phyloP scores from a whole-genome alignment of 2,329 filamentous ascomycete genomes.

The Lasiodiplodia sp. region DNA sequence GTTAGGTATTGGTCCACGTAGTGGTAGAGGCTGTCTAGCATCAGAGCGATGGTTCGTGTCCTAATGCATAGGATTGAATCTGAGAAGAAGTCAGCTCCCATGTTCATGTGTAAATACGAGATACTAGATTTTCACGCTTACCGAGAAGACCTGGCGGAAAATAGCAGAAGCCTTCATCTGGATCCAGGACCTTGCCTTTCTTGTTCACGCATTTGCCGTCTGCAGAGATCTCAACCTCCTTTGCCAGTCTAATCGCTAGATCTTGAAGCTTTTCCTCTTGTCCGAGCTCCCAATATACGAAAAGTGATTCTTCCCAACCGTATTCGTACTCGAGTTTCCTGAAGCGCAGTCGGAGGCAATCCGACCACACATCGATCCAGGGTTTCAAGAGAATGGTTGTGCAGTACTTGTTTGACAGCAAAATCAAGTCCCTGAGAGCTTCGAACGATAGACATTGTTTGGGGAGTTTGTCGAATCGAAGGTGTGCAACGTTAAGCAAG shows the following conservation, averaged over 20 bases:
- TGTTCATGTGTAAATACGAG: too few relatives aligned
- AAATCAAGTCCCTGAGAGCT: neutral
- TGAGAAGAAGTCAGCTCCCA: neutral
- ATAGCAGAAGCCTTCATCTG: neutral
- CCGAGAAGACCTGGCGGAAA: neutral
- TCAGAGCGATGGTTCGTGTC: neutral
- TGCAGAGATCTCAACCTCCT: too few relatives aligned
- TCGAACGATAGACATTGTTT: neutral
- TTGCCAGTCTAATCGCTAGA: neutral
- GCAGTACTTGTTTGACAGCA: conserved; percentile 5
- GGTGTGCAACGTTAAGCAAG: neutral
- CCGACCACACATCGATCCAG: neutral
- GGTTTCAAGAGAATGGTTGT: neutral
- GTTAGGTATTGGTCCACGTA: neutral
- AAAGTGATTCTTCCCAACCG: conserved; percentile 2
- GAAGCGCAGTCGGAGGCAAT: neutral
- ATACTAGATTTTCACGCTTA: neutral
- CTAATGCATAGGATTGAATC: neutral
- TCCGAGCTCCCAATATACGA: conserved; percentile 4
- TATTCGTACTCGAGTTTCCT: neutral
- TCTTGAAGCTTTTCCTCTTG: neutral
- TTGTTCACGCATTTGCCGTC: neutral
- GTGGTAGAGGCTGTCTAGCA: neutral
- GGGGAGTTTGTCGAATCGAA: neutral
- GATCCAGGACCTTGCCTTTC: neutral